Evolutionary conservation across 2,329 filamentous ascomycete genomes (phyloP), one percentile per base, ranked within the genome.

Genomic region (Exserohilum rostratum): DNA sequence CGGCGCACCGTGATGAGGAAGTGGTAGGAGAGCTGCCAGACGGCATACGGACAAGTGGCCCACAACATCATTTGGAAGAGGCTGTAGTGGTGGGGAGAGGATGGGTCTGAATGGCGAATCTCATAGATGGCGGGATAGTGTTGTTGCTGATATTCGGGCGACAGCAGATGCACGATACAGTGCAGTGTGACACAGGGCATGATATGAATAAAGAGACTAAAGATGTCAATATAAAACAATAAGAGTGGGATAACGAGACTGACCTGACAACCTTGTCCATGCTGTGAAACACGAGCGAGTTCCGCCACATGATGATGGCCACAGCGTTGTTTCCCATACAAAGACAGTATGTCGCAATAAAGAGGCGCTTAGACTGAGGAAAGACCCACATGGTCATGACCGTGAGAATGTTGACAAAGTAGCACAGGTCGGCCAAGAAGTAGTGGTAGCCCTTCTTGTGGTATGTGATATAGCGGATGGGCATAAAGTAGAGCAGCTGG

Each of bases 271-370:
- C 92, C 77, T 99, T 99, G 82, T 99, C 95, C 77, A 99, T 87
- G 71, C 91, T 96, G 80, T 99, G 95, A 76, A 99, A 99, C 42
- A 99, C 95, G 70, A 99, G 85, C 29, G 93, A 97, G 75, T 99
- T 99, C 61, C 95, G 87, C 95, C 95, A 99, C 93, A 99, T 95
- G 72, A 95, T 92, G 74, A 99, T 98, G 11, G 95, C 95, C 42
- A 97, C 87, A 17, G 95, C 95, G 72, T 99, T 99, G 77, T 99
- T 99, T 60, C 95, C 95, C 71, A 91, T 96, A 9, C 93, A 90
- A 30, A 99, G 82, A 69, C 95, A 98, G 76, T 93, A 99, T 0
- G 91, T 89, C 63, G 91, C 88, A 61, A 96, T 95, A 75, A 99
- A 93, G 13, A 99, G 83, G 39, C 93, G 87, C 76, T 96, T 96